Percentiles rank a stretch among this genome's conserved stretches.
Conservation (phyloP, 1,284 basidiomycete species). For the Agaricales sp. region DNA sequence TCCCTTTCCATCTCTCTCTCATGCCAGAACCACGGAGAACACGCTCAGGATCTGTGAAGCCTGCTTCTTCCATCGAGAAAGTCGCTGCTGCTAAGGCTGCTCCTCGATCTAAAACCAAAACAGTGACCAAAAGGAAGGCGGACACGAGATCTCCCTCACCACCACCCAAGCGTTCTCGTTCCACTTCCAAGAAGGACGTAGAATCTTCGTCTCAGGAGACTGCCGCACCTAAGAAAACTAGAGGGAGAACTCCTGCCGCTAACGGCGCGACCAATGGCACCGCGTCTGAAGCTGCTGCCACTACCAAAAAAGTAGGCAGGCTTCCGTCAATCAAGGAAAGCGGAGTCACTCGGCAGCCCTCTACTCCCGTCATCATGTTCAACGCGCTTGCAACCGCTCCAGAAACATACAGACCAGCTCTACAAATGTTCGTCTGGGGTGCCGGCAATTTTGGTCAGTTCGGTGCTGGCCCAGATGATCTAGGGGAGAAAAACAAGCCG, state of each 20-base stretch:
- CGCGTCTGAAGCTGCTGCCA: not conserved
- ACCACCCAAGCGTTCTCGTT: not conserved
- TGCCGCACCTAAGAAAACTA: not conserved
- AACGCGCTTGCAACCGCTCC: slow-evolving; percentile 49
- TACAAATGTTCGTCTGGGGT: slow-evolving; percentile 76
- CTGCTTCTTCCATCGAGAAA: not conserved
- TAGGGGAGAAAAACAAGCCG: slow-evolving; percentile 64
- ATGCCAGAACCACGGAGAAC: slow-evolving; percentile 1
- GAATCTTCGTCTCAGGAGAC: not conserved
- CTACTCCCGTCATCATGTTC: slow-evolving; percentile 19
- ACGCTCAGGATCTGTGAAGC: not conserved
- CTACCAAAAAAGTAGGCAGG: not conserved
- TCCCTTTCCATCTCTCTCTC: not conserved
- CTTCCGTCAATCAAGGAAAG: not conserved
- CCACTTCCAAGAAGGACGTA: not conserved
- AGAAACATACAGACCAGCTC: slow-evolving; percentile 39
- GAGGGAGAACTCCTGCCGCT: not conserved
- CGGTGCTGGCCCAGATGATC: slow-evolving; percentile 65
- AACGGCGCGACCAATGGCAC: not conserved
- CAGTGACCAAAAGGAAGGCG: not conserved
- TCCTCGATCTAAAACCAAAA: not conserved
- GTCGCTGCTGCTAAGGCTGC: not conserved
- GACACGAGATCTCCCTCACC: not conserved
- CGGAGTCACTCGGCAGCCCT: not conserved
- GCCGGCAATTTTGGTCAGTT: slow-evolving; percentile 85